Conservation (phyloP, 73 alveolate genomes). For the Symbiodinium natans region DNA sequence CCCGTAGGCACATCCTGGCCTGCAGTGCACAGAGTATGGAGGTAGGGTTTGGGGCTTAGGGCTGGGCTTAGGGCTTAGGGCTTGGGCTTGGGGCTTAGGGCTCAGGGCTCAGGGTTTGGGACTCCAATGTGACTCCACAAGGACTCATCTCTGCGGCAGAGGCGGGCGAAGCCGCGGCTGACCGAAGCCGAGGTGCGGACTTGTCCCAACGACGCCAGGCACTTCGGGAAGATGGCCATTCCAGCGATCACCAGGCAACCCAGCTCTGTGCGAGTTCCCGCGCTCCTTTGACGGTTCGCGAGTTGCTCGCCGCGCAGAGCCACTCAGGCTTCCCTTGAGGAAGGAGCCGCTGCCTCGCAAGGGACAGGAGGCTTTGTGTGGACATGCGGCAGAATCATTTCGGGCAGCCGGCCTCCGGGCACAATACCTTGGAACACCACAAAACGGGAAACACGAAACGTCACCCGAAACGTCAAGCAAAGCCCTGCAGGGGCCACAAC, state of each 20-base stretch:
- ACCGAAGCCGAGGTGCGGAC: background rate
- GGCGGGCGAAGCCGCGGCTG: too few relatives aligned
- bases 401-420: background rate
- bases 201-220: background rate
- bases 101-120: too few relatives aligned
- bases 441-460: too few relatives aligned
- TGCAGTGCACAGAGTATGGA: too few relatives aligned
- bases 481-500: background rate
- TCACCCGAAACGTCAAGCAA: too few relatives aligned
- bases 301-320: background rate
- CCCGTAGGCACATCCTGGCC: too few relatives aligned
- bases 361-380: background rate
- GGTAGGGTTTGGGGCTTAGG: too few relatives aligned
- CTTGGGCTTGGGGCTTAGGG: too few relatives aligned
- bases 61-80: too few relatives aligned
- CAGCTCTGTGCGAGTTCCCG: background rate
- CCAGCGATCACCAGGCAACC: background rate
- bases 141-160: too few relatives aligned
- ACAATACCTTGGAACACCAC: background rate
- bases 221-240: background rate
- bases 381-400: background rate
- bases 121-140: too few relatives aligned
- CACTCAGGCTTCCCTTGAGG: background rate
- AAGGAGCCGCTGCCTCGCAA: background rate
- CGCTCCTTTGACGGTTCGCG: background rate